Conservation (phyloP, 176 grass and related monocot species). For the Cymbopogon citratus region DNA sequence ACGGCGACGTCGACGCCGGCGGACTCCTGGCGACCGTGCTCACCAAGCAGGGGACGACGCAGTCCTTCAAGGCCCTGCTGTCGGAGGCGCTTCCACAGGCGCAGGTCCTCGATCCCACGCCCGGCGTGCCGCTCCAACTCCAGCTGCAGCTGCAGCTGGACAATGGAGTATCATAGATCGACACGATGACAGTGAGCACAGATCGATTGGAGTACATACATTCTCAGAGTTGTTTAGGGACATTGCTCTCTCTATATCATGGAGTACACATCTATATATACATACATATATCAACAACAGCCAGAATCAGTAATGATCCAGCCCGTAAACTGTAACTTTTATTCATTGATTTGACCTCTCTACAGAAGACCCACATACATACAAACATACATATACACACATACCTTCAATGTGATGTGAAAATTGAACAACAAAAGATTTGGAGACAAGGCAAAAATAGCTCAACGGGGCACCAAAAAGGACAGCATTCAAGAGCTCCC, state of each 20-base stretch:
- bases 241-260: not conserved
- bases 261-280: too few species aligned
- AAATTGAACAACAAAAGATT: not conserved
- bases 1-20: constrained; percentile 64
- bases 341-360: constrained; percentile 12
- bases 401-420: not conserved
- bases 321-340: constrained; percentile 1
- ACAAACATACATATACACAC: not conserved
- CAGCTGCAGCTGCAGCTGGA: not conserved
- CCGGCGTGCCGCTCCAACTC: constrained; percentile 46
- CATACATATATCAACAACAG: too few species aligned
- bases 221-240: not conserved
- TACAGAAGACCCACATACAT: not conserved
- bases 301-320: not conserved
- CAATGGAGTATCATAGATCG: not conserved
- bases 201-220: too few species aligned
- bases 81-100: constrained; percentile 47
- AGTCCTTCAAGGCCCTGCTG: constrained; percentile 71
- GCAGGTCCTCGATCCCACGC: constrained; percentile 53
- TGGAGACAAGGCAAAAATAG: constrained; percentile 8
- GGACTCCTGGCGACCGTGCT: constrained; percentile 54
- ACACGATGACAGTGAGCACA: too few species aligned
- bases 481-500: not conserved
- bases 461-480: not conserved
- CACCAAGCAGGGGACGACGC: constrained; percentile 40